Base-by-base conservation (phyloP, 148 eudicot species). In the Talinum fruticosum region DNA sequence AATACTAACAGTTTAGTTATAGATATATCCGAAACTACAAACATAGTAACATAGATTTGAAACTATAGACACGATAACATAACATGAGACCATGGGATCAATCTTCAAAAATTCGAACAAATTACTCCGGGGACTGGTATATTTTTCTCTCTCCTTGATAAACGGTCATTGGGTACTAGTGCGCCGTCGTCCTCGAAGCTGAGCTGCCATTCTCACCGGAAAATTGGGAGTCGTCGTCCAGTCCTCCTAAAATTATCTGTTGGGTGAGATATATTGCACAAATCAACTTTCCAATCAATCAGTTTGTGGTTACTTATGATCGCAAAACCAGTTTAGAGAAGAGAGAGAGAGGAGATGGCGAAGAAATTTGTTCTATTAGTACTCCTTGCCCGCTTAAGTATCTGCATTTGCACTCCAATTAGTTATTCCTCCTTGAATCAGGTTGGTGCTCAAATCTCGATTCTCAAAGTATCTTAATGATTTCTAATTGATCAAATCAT, bases 341-440 rank as follows among this genome's bases (percentile, higher is more conserved):
- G 33, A 69, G 19, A 13, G 34, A 44, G n/a, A 10, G 21, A 71
- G 7, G 35, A 14, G 3, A 71, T 71, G 74, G 57, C 34, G 74
- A 2, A 26, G 10, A 15, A 26, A 12, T 23, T 71, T 7, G 10
- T 71, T 45, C 21, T 28, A 26, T 26, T 71, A n/a, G 8, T 71
- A 12, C 74, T 71, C 19, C 33, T 70, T 41, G 53, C 32, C 44
- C 1, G 28, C 37, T 35, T 68, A 26, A 23, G n/a, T 45, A 34
- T 69, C 28, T 44, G 54, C 74, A 44, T 71, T 45, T 71, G 74
- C 34, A 15, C 28, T 2, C 30, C 34, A 1, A 29, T 71, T 3
- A 13, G 35, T 45, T 71, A 57, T 71, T 71, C 74, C 12, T 1
- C 57, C 26, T 45, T 28, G 34, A 71, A 41, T 71, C 74, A 71